These are phyloP conservation scores for Fomitopsis schrenkii DNA, from an alignment of 1,284 basidiomycete species.

Conservation along the genomic window DNA sequence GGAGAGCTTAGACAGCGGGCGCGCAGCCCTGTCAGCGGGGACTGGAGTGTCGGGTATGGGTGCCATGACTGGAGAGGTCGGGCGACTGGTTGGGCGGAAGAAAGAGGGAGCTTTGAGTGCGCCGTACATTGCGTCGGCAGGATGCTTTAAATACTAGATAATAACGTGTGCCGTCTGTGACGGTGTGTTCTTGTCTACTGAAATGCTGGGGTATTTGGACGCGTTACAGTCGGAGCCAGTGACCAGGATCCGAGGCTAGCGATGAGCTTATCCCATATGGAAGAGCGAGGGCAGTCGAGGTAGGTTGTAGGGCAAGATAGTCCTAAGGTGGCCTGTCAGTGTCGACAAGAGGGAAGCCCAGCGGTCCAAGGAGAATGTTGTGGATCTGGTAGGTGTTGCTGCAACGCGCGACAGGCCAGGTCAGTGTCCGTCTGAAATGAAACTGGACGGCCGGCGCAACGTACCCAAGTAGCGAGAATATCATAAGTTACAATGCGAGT, in stretches of 20 bases:
- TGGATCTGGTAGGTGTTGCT: conserved; percentile 44
- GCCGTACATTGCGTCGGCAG: conserved; percentile 44
- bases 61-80: conserved; percentile 51
- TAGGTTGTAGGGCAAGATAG: conserved; percentile 12
- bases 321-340: conserved; percentile 75
- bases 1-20: conserved; percentile 53
- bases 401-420: conserved; percentile 1
- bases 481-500: conserved; percentile 19
- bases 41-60: conserved; percentile 35
- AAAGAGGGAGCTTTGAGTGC: conserved; percentile 63
- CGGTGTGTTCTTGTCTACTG: not conserved
- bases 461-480: conserved; percentile 21
- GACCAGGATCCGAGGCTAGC: conserved; percentile 32
- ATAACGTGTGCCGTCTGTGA: conserved; percentile 5
- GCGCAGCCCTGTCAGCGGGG: conserved; percentile 39
- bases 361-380: conserved; percentile 61
- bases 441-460: conserved; percentile 7
- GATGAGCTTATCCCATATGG: conserved; percentile 62
- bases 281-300: conserved; percentile 11
- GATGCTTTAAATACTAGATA: conserved; percentile 11
- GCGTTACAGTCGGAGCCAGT: conserved; percentile 26
- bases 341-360: conserved; percentile 56
- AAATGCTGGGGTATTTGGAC: conserved; percentile 5
- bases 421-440: conserved; percentile 6
- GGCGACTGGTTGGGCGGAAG: conserved; percentile 60